These are phyloP conservation scores for Suaeda aralocaspica DNA, from an alignment of 148 eudicot genomes.

Conservation along the genomic window DNA sequence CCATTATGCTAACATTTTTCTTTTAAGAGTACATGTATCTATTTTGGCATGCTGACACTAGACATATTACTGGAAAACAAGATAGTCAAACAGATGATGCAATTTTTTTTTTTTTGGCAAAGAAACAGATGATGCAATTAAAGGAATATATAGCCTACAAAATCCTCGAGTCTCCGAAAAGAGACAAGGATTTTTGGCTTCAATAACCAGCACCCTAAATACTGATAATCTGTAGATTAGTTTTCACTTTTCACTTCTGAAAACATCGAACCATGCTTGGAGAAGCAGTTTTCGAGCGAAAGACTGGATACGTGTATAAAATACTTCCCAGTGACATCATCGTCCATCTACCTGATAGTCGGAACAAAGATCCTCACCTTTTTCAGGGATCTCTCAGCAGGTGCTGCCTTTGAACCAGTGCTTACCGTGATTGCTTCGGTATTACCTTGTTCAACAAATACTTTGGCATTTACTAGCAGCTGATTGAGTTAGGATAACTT, in stretches of 20 bases:
- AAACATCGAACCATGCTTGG: constrained; percentile 61
- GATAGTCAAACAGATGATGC: constrained; percentile 67
- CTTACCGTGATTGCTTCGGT: constrained; percentile 88
- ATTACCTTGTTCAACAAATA: constrained; percentile 67
- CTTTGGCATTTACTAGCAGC: constrained; percentile 55
- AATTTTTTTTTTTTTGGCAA: too few species aligned
- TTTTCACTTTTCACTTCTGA: constrained; percentile 39
- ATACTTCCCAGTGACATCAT: constrained; percentile 92
- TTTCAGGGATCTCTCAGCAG: constrained; percentile 63
- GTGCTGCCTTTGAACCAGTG: constrained; percentile 83
- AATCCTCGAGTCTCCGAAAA: constrained; percentile 82
- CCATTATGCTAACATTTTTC: too few species aligned
- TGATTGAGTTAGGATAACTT: constrained; percentile 58
- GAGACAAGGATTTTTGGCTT: constrained; percentile 93
- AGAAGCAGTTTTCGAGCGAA: constrained; percentile 62
- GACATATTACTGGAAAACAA: too few species aligned
- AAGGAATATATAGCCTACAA: constrained; percentile 77
- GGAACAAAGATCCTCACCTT: constrained; percentile 77
- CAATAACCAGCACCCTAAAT: constrained; percentile 58
- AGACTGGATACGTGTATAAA: constrained; percentile 73
- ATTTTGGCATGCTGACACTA: too few species aligned
- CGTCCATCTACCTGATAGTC: constrained; percentile 73
- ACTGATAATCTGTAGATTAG: constrained; percentile 44
- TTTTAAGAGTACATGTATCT: too few species aligned
- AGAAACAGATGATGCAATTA: constrained; percentile 64